These are phyloP conservation scores for Grigorovia humatica DNA, from an alignment of 805 yeast genomes.

Conservation along the genomic window DNA sequence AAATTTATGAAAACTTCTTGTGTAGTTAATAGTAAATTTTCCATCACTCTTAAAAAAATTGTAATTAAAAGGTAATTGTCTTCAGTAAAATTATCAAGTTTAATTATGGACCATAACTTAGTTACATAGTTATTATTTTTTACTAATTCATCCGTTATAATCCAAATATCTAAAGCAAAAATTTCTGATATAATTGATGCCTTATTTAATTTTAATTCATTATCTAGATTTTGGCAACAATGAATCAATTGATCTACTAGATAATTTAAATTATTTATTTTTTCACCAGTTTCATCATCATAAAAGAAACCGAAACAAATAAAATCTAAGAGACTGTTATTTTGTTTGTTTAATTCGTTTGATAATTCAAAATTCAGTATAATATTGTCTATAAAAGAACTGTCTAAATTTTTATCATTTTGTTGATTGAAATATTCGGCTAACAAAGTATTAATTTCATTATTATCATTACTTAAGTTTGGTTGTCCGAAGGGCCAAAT, in stretches of 20 bases:
- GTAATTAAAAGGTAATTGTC: conserved; percentile 65
- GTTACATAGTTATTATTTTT: conserved; percentile 52
- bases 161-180: conserved; percentile 84
- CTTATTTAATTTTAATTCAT: conserved; percentile 8
- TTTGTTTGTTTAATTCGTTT: conserved; percentile 31
- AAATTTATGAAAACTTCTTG: conserved; percentile 28
- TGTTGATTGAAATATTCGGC: neutral
- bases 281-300: conserved; percentile 2
- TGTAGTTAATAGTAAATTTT: conserved; percentile 74
- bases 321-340: conserved; percentile 34
- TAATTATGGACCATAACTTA: conserved; percentile 68
- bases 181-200: conserved; percentile 51
- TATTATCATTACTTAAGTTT: neutral
- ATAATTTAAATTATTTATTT: conserved; percentile 18
- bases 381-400: conserved; percentile 29
- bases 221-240: neutral
- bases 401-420: conserved; percentile 9
- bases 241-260: conserved; percentile 14
- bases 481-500: conserved; percentile 38
- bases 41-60: conserved; percentile 76
- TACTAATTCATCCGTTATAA: conserved; percentile 77
- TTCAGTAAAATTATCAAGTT: conserved; percentile 40
- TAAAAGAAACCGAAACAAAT: conserved; percentile 34
- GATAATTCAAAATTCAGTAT: conserved; percentile 34
- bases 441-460: neutral